Conservation (phyloP, 2,329 filamentous ascomycete genomes). For the Epichloe scottii region DNA sequence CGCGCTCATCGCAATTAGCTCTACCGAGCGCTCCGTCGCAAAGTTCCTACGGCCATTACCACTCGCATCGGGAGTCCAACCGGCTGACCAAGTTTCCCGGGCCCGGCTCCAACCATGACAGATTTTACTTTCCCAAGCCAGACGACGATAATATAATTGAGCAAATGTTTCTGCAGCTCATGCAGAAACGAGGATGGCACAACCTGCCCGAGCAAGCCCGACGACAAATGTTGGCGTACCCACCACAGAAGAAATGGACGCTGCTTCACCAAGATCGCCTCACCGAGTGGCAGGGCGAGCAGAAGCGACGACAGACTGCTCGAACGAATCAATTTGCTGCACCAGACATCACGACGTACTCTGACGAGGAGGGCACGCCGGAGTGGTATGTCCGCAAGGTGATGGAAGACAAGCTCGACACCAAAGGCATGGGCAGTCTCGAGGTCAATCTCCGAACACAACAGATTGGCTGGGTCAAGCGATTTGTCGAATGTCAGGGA, state of each 20-base stretch:
- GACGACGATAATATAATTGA: slow-evolving; percentile 75
- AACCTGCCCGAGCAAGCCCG: slow-evolving; percentile 89
- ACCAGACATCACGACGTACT: slow-evolving; percentile 59
- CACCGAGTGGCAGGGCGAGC: slow-evolving; percentile 86
- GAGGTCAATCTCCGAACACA: slow-evolving; percentile 92
- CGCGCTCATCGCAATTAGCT: slow-evolving; percentile 27
- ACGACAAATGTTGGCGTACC: slow-evolving; percentile 92
- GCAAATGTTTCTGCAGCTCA: slow-evolving; percentile 81
- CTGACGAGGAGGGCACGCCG: slow-evolving; percentile 88
- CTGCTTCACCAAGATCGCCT: slow-evolving; percentile 89
- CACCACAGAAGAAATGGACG: slow-evolving; percentile 93
- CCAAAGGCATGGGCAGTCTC: slow-evolving; percentile 83
- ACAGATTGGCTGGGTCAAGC: slow-evolving; percentile 93
- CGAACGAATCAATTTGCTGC: slow-evolving; percentile 59
- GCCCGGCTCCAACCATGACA: slow-evolving; percentile 28
- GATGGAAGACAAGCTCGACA: slow-evolving; percentile 87
- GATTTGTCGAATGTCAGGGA: slow-evolving; percentile 93
- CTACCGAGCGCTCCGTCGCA: slow-evolving; percentile 44
- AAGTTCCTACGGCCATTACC: slow-evolving; percentile 36
- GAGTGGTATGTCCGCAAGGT: slow-evolving; percentile 98
- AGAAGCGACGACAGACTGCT: slow-evolving; percentile 69
- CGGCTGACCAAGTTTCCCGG: slow-evolving; percentile 41
- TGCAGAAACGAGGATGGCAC: slow-evolving; percentile 97
- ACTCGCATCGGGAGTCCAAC: slow-evolving; percentile 41
- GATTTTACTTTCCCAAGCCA: slow-evolving; percentile 56